These are phyloP conservation scores for Hypoxylon sp. DNA, from an alignment of 2,329 filamentous ascomycete genomes.

Conservation along the genomic window DNA sequence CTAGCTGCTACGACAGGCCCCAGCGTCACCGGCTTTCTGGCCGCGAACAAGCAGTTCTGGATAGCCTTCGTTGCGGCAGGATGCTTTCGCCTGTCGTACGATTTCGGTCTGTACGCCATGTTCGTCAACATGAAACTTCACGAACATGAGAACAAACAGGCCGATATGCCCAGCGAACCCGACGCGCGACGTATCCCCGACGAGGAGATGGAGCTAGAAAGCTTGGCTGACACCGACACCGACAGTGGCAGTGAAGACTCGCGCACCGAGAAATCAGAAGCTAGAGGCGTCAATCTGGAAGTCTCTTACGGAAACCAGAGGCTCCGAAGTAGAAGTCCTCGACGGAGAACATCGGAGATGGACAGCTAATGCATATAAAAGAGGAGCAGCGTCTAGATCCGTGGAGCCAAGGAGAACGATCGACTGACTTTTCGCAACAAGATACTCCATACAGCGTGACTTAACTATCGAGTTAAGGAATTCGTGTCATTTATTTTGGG, in stretches of 20 bases:
- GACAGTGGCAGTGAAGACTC: conserved; percentile 31
- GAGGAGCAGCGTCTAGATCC: not conserved
- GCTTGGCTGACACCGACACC: conserved; percentile 41
- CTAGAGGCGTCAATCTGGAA: conserved; percentile 15
- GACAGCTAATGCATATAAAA: not conserved
- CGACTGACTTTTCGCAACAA: not conserved
- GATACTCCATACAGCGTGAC: not conserved
- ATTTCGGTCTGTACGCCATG: conserved; percentile 68
- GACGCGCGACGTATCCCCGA: conserved; percentile 27
- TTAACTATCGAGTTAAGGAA: not conserved
- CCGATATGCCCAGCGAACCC: conserved; percentile 21
- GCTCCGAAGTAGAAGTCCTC: conserved; percentile 44
- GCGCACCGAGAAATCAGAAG: conserved; percentile 11
- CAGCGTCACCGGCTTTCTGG: conserved; percentile 67
- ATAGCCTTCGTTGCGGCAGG: conserved; percentile 72
- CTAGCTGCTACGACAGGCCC: conserved; percentile 68
- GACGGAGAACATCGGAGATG: conserved; percentile 14
- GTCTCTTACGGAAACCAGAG: conserved; percentile 36
- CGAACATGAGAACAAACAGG: conserved; percentile 54
- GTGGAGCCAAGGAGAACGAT: not conserved
- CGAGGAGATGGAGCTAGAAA: conserved; percentile 46
- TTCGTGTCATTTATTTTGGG: not conserved
- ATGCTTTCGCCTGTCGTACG: conserved; percentile 65
- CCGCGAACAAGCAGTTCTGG: conserved; percentile 67
- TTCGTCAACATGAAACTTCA: conserved; percentile 70